Evolutionary conservation across 805 yeast species (phyloP).

Genomic region (Wickerhamomyces rabaulensis): DNA sequence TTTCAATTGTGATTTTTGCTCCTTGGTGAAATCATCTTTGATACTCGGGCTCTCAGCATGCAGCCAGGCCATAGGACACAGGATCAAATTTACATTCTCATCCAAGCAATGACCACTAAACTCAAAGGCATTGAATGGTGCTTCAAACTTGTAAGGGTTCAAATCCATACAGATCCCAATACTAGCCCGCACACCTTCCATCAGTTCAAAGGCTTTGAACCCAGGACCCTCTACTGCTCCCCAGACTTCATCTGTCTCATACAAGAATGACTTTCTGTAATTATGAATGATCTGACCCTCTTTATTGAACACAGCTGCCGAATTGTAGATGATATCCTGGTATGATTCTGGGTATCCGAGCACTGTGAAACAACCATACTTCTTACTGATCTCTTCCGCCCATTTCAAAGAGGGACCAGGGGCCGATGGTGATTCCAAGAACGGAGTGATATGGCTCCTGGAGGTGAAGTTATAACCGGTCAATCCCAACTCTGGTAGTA

Average conservation of each 20-base stretch:
- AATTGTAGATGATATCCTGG: slow-evolving; percentile 47
- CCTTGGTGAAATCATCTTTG: slow-evolving; percentile 15
- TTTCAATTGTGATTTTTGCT: slow-evolving; percentile 13
- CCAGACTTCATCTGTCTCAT: slow-evolving; percentile 76
- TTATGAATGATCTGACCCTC: slow-evolving; percentile 54
- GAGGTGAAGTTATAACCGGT: slow-evolving; percentile 73
- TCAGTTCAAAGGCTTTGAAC: slow-evolving; percentile 42
- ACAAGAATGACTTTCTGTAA: slow-evolving; percentile 73
- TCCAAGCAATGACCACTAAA: slow-evolving; percentile 50
- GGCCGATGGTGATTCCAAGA: slow-evolving; percentile 38
- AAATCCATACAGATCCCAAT: slow-evolving; percentile 94
- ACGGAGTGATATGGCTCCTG: slow-evolving; percentile 47
- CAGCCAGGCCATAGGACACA: slow-evolving; percentile 90
- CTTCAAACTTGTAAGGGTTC: slow-evolving; percentile 78
- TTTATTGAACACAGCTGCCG: slow-evolving; percentile 61
- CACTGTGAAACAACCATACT: slow-evolving; percentile 57
- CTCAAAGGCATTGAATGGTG: slow-evolving; percentile 74
- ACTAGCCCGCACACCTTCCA: slow-evolving; percentile 37
- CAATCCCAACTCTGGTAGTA: slow-evolving; percentile 79
- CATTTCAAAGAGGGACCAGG: slow-evolving; percentile 48
- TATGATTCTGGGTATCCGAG: slow-evolving; percentile 75
- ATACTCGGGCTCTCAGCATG: slow-evolving; percentile 41
- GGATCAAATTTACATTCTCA: slow-evolving; percentile 46
- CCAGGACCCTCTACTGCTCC: slow-evolving; percentile 65
- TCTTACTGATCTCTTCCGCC: slow-evolving; percentile 49